Evolutionary conservation across 2,329 filamentous ascomycete genomes (phyloP).

Genomic region (Colletotrichum siamense): DNA sequence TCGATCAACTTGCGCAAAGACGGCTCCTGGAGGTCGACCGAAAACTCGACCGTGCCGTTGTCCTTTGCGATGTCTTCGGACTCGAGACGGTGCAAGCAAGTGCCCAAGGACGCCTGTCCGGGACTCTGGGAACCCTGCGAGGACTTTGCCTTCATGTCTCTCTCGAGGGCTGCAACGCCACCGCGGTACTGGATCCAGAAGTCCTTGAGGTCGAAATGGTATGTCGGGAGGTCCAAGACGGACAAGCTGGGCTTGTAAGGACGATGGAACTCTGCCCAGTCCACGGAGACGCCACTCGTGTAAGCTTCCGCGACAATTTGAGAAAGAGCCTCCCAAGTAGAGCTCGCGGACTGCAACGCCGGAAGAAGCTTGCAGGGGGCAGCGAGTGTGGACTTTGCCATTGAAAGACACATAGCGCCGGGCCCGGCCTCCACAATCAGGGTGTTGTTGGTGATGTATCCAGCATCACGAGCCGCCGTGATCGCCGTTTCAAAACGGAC

Average conservation of each 20-base stretch:
- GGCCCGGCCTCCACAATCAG: conserved; percentile 75
- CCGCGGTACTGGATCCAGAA: conserved; percentile 63
- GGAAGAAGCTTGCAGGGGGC: conserved; percentile 55
- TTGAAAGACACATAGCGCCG: conserved; percentile 68
- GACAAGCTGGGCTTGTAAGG: conserved; percentile 42
- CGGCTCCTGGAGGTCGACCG: background rate
- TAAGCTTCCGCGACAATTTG: conserved; percentile 63
- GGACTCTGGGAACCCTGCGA: background rate
- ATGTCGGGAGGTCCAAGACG: conserved; percentile 69
- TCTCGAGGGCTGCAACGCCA: background rate
- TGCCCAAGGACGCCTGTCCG: background rate
- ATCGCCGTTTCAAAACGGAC: conserved; percentile 70
- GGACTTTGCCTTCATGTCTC: background rate
- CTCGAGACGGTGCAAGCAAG: background rate
- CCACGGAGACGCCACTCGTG: conserved; percentile 63
- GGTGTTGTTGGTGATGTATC: conserved; percentile 64
- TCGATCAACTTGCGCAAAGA: background rate
- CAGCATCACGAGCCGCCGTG: conserved; percentile 53
- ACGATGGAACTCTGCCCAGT: conserved; percentile 74
- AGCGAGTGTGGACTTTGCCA: conserved; percentile 66
- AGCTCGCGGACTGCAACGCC: conserved; percentile 66
- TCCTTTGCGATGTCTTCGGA: background rate
- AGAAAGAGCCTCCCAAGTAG: conserved; percentile 68
- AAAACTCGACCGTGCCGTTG: background rate
- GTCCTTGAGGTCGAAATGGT: conserved; percentile 75